Evolutionary conservation across 2,329 filamentous ascomycete genomes (phyloP).

Genomic region (Trichophyton equinum): DNA sequence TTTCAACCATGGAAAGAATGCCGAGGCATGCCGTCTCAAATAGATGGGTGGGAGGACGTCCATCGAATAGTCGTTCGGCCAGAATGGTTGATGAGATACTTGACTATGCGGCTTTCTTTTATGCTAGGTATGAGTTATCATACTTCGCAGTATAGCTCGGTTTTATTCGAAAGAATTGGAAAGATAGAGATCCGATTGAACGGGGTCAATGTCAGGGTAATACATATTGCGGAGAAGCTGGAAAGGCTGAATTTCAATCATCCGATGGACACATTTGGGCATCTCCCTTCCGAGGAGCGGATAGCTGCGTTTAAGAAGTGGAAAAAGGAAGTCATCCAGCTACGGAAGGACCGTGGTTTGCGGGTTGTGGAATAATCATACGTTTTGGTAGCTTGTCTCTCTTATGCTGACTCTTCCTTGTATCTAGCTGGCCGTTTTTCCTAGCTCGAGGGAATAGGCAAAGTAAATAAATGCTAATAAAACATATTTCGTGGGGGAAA

Average conservation of each 20-base stretch:
- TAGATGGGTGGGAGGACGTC: neutral
- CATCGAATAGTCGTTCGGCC: neutral
- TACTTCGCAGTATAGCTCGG: neutral
- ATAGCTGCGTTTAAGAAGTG: neutral
- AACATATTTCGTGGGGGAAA: neutral
- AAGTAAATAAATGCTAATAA: neutral
- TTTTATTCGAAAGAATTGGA: neutral
- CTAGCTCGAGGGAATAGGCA: neutral
- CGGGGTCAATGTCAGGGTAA: neutral
- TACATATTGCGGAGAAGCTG: neutral
- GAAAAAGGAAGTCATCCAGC: neutral
- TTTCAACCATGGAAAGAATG: neutral
- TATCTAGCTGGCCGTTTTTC: neutral
- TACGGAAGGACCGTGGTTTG: neutral
- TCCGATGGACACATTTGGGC: neutral
- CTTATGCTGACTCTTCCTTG: neutral
- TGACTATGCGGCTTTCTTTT: neutral
- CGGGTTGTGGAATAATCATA: neutral
- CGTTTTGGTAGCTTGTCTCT: neutral
- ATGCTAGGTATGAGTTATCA: neutral
- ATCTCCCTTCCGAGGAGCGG: neutral
- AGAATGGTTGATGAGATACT: neutral
- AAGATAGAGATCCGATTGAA: neutral
- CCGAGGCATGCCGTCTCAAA: neutral
- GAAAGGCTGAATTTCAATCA: neutral